phyloP scores from a whole-genome alignment of 2,329 filamentous ascomycete genomes.

The Trichoderma sp. region DNA sequence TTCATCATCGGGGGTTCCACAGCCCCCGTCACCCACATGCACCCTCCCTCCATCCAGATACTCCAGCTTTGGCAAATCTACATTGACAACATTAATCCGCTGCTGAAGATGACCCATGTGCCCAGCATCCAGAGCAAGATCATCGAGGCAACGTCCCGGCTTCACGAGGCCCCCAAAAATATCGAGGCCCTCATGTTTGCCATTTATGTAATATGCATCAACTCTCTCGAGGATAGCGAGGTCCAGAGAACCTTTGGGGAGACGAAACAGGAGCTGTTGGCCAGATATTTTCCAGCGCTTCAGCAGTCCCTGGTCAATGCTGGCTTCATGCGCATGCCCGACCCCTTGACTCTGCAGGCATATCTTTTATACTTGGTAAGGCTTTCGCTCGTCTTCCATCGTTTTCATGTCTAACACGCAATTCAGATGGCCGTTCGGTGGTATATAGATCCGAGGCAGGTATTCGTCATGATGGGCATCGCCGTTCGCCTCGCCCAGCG shows the following conservation, averaged over 20 bases:
- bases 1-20: constrained; percentile 56
- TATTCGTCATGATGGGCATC: constrained; percentile 60
- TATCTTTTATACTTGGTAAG: constrained; percentile 68
- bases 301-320: constrained; percentile 70
- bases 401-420: not conserved
- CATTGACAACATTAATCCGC: constrained; percentile 69
- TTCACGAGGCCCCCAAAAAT: constrained; percentile 57
- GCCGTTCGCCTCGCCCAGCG: constrained; percentile 69
- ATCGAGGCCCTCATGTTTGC: constrained; percentile 71
- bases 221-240: constrained; percentile 61
- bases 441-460: constrained; percentile 59
- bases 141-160: constrained; percentile 62
- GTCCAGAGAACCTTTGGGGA: constrained; percentile 59
- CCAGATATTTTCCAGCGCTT: constrained; percentile 59
- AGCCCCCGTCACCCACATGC: constrained; percentile 50
- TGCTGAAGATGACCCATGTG: constrained; percentile 70
- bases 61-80: constrained; percentile 71
- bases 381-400: constrained; percentile 1
- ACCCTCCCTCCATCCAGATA: constrained; percentile 62
- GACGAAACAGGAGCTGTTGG: constrained; percentile 54
- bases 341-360: constrained; percentile 68
- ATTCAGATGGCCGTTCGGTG: constrained; percentile 53
- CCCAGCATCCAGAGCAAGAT: constrained; percentile 67
- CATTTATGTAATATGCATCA: constrained; percentile 63
- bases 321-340: constrained; percentile 67